A percentile compares a stretch with the other conserved stretches of the same genome.
phyloP scores from a whole-genome alignment of 352 stramenopile genomes.

The Globisporangium acanthophoron region DNA sequence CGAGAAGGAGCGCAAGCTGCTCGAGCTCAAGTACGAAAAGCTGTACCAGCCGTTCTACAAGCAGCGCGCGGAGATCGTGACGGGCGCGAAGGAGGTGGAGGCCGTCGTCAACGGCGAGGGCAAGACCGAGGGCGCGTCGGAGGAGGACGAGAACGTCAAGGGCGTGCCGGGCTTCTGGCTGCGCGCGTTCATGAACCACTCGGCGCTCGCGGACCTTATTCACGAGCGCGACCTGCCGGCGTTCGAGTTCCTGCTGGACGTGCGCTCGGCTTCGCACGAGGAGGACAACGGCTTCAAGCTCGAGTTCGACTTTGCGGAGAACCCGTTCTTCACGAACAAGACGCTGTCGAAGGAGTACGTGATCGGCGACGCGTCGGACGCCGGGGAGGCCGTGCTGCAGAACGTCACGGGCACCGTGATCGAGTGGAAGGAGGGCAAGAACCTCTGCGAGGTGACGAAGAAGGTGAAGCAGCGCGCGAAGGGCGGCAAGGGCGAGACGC shows the following conservation, averaged over 20 bases:
- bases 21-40: constrained; percentile 88
- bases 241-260: constrained; percentile 73
- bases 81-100: constrained; percentile 71
- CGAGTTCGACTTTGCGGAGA: constrained; percentile 74
- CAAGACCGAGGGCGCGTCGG: constrained; percentile 23
- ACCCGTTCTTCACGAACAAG: constrained; percentile 78
- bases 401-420: constrained; percentile 73
- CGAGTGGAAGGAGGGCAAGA: constrained; percentile 80
- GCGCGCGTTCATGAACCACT: constrained; percentile 84
- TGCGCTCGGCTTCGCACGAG: constrained; percentile 71
- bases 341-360: constrained; percentile 83
- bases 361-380: constrained; percentile 76
- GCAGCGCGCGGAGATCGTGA: constrained; percentile 70
- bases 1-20: constrained; percentile 75
- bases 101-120: constrained; percentile 38
- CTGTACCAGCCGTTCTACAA: constrained; percentile 81
- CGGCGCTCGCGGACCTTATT: constrained; percentile 67
- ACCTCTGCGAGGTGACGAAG: constrained; percentile 81
- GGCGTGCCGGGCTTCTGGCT: constrained; percentile 84
- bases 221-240: constrained; percentile 75
- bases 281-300: constrained; percentile 85
- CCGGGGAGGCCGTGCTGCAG: constrained; percentile 72
- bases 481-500: constrained; percentile 66
- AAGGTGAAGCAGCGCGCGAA: constrained; percentile 87
- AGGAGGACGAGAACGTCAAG: constrained; percentile 50